Conservation (phyloP, 306 rosid genomes). For the Glycine soja region DNA sequence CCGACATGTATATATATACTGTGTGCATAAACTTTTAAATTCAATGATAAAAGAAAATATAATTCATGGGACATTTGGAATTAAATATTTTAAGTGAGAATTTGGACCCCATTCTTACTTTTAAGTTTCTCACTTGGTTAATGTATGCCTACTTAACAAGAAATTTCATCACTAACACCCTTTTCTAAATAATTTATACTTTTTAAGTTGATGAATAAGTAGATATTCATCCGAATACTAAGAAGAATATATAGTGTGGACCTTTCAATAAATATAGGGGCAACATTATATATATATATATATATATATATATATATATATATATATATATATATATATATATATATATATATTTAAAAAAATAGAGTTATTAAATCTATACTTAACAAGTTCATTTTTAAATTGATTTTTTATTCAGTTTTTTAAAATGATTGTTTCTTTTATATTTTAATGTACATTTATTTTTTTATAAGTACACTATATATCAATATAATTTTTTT, state of each 20-base stretch:
- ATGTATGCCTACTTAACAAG: no score
- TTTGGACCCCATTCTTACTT: background rate
- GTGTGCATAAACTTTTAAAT: conserved; percentile 18
- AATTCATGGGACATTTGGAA: background rate
- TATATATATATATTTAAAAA: no score
- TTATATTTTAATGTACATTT: background rate
- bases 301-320: no score
- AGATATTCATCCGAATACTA: background rate
- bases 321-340: no score
- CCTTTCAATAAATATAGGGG: background rate
- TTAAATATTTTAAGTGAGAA: conserved; percentile 20
- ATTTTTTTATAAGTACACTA: no score
- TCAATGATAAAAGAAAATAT: conserved; percentile 3
- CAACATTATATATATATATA: no score
- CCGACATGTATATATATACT: background rate
- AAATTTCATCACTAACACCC: background rate
- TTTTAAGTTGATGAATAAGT: background rate
- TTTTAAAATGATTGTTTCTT: no score
- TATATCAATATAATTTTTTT: no score
- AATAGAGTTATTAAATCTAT: no score
- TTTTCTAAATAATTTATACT: background rate
- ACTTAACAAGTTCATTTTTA: no score
- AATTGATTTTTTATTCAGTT: no score
- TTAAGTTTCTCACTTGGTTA: background rate
- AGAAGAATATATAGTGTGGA: background rate